Evolutionary conservation across 106 monocot species (phyloP).

Genomic region (Dendrobium catenatum): DNA sequence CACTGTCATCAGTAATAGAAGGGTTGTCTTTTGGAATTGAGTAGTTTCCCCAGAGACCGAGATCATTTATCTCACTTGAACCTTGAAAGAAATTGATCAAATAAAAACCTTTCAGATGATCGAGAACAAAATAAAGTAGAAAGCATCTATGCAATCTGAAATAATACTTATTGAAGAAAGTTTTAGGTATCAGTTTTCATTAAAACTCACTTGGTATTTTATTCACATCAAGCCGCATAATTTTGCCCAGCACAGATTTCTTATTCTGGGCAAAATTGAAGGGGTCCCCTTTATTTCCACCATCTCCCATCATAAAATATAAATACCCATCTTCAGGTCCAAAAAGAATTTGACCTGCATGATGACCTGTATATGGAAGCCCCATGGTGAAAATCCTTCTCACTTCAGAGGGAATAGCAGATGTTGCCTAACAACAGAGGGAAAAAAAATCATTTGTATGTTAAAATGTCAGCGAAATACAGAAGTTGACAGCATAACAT

Average conservation of each 20-base stretch:
- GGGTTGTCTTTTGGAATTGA: constrained; percentile 89
- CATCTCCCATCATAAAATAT: constrained; percentile 96
- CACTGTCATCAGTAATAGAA: constrained; percentile 28
- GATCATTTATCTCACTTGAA: constrained; percentile 40
- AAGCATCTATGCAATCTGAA: background rate
- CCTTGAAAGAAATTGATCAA: constrained; percentile 12
- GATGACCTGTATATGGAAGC: constrained; percentile 55
- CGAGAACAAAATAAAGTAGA: background rate
- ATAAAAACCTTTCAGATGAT: background rate
- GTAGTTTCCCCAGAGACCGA: constrained; percentile 90
- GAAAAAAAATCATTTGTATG: background rate
- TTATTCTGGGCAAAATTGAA: constrained; percentile 84
- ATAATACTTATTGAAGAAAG: background rate
- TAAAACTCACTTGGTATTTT: constrained; percentile 58
- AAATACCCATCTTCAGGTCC: constrained; percentile 84
- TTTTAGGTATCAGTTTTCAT: too few relatives aligned
- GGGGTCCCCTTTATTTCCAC: constrained; percentile 54
- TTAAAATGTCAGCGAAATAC: too few relatives aligned
- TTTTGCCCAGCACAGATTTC: constrained; percentile 84
- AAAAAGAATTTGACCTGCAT: constrained; percentile 92
- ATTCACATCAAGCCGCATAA: constrained; percentile 72
- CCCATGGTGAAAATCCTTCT: constrained; percentile 87
- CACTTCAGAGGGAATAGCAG: constrained; percentile 69
- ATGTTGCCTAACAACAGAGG: constrained; percentile 35
- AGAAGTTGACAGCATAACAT: too few relatives aligned